Base-by-base conservation (phyloP, 73 alveolate genomes). In the Paraurostyla sp. region DNA sequence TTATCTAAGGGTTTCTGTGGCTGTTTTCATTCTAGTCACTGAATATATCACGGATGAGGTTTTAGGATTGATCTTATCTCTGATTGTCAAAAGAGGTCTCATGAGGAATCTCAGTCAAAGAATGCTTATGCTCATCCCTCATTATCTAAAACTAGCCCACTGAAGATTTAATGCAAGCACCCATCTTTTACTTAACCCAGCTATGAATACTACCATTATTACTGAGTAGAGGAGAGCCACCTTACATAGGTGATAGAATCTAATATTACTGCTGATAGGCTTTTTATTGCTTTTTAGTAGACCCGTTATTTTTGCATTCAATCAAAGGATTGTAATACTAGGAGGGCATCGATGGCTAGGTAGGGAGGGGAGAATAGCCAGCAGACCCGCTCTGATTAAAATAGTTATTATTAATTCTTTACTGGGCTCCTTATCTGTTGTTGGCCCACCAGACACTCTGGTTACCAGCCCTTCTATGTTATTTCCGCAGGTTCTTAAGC, bases 341-440 rank as follows among this genome's bases (percentile, higher is more conserved):
- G 76, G 69, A 75, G 3, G 87, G 73, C 87, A 48, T n/a, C 20
- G 87, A 75, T 42, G 69, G 87, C 51, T 75, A 49, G 33, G 87
- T 75, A 3, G 73, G 75, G 7, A 48, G 33, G 16, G 73, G 87
- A 6, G 73, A 48, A 22, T 75, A 75, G 25, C 51, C 51, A 20
- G 69, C 87, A 23, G 73, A 43, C 6, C 54, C 73, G 3, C 76
- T 25, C 33, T 75, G 38, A 32, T 69, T 41, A 25, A 75, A 27
- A 32, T 48, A 32, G 48, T 75, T 46, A 20, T 48, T 75, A 46
- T 33, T 20, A 29, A 6, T 38, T 18, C 38, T 59, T 23, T 69
- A 43, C 11, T n/a, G n/a, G n/a, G n/a, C n/a, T 16, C 36, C 15
- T 56, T 75, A 73, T 75, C 87, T 75, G 33, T 75, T 75, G 52